Conservation (phyloP, 2,329 filamentous ascomycete genomes). For the Pseudogymnoascus sp. region DNA sequence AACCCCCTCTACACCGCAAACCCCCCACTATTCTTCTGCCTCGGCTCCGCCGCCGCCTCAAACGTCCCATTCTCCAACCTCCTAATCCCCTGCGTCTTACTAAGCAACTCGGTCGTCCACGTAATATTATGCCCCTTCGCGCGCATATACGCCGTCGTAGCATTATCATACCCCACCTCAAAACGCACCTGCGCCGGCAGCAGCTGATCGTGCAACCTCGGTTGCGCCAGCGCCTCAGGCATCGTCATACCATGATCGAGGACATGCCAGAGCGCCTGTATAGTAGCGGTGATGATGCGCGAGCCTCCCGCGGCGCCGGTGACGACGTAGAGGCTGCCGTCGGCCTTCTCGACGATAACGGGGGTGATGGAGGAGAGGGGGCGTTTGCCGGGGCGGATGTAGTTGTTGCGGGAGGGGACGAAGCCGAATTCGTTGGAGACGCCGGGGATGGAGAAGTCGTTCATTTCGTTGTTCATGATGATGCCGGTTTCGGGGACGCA, state of each 20-base stretch:
- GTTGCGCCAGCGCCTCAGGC: constrained; percentile 52
- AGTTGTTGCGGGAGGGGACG: constrained; percentile 71
- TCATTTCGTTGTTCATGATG: constrained; percentile 50
- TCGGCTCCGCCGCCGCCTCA: constrained; percentile 68
- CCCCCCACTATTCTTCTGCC: constrained; percentile 63
- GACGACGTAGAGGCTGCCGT: constrained; percentile 56
- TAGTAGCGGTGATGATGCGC: constrained; percentile 71
- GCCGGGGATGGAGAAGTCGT: constrained; percentile 81
- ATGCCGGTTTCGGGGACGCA: constrained; percentile 63
- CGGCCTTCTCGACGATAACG: constrained; percentile 60
- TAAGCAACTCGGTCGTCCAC: constrained; percentile 54
- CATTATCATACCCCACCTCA: constrained; percentile 60
- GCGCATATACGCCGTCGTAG: constrained; percentile 53
- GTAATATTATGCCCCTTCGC: constrained; percentile 62
- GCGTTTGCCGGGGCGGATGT: constrained; percentile 69
- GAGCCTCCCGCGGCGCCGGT: constrained; percentile 74
- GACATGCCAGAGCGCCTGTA: constrained; percentile 65
- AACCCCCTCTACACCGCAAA: constrained; percentile 25
- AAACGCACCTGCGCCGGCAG: constrained; percentile 60
- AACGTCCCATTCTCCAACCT: constrained; percentile 57
- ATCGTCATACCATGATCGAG: constrained; percentile 55
- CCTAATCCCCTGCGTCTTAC: constrained; percentile 63
- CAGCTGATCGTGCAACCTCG: constrained; percentile 74
- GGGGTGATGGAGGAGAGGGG: constrained; percentile 78
- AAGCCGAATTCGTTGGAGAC: constrained; percentile 76